Evolutionary conservation across 139 green algal species (phyloP), one percentile per base, ranked within the genome.

Genomic region (Yamagishiella unicocca): DNA sequence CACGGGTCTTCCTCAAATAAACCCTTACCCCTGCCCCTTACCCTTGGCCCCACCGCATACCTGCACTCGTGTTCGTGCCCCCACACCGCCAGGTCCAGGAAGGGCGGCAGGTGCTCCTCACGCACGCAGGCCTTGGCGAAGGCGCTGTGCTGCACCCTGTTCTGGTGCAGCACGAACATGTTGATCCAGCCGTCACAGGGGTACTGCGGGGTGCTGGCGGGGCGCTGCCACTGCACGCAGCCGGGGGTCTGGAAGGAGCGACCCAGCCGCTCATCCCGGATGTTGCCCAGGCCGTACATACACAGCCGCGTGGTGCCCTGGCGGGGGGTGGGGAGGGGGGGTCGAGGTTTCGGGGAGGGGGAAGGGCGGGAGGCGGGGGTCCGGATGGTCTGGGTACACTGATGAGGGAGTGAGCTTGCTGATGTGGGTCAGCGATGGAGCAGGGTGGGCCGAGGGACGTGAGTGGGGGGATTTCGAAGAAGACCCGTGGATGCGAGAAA

Each of bases 61-160:
- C 94, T 92, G 94, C 96, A 99, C 94, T 99, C 97, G 89, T 99
- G 98, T 92, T 99, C 98, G 90, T 99, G 98, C 1, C 98, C 98
- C 98, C 98, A 99, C 19, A 99, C 75, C 14, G 99, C 95, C 33
- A 99, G 87, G 93, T 99, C 98, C 88, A 99, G 91, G 88, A 98
- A 99, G 21, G 54, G 29, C 12, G 96, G 90, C 76, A 99, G 92
- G 87, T 96, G 92, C 70, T 89, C 42, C 90, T 99, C 97, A 42
- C 90, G 87, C 62, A 99, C 93, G 64, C 43, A 93, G 84, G 96
- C 98, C 83, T 98, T 98, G 71, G 95, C 89, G n/a, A 75, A 54
- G 31, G 85, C 46, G 91, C 37, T 61, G 82, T 97, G 95, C 43
- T 92, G 75, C 82, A 96, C 92, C 31, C 96, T 90, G 91, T 99